These are phyloP conservation scores for Pleurostoma richardsiae DNA, from an alignment of 2,329 filamentous ascomycete genomes.

Conservation along the genomic window DNA sequence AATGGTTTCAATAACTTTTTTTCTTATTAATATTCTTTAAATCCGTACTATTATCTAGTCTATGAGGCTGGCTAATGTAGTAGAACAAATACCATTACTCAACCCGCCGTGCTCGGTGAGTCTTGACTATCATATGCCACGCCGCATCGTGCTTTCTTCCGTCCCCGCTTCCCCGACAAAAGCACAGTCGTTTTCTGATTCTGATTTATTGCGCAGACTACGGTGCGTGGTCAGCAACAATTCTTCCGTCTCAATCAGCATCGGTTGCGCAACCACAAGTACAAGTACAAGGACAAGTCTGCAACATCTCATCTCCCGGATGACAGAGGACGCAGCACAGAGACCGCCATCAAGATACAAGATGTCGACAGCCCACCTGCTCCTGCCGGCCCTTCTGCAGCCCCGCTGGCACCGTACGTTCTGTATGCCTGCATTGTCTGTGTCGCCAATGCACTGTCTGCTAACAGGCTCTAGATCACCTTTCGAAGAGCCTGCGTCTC, in stretches of 20 bases:
- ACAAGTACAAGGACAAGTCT: neutral
- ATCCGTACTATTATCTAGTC: too few relatives aligned
- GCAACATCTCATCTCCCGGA: neutral
- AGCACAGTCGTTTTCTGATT: too few relatives aligned
- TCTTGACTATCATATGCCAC: too few relatives aligned
- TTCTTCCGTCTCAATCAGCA: conserved; percentile 7
- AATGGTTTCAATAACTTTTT: too few relatives aligned
- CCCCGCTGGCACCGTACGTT: neutral
- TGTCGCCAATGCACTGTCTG: too few relatives aligned
- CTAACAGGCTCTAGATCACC: too few relatives aligned
- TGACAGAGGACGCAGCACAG: neutral
- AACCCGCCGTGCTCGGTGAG: neutral
- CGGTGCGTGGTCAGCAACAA: conserved; percentile 3
- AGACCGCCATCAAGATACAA: neutral
- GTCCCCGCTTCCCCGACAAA: too few relatives aligned
- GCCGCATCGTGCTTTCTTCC: too few relatives aligned
- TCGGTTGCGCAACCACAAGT: conserved; percentile 4
- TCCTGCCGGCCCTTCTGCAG: neutral
- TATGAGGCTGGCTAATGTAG: too few relatives aligned
- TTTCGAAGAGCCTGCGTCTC: too few relatives aligned
- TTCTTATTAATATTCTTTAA: too few relatives aligned
- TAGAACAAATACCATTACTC: conserved; percentile 3
- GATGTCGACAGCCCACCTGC: neutral
- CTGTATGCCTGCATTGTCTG: neutral
- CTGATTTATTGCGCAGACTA: conserved; percentile 2